Conservation (phyloP, 2,329 filamentous ascomycete species). For the Fonsecaea pugnacius region DNA sequence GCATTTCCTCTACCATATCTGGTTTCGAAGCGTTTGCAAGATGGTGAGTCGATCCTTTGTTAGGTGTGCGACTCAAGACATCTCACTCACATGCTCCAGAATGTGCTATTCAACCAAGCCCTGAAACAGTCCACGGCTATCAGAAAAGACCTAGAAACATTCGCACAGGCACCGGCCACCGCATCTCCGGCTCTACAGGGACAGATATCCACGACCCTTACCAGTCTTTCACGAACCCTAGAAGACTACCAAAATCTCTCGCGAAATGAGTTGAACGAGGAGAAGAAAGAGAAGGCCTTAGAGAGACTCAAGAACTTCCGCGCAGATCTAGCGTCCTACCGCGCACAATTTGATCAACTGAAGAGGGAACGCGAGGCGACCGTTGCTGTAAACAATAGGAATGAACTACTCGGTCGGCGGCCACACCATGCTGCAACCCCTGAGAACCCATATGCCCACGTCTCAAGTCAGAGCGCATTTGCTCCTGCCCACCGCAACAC, state of each 20-base stretch:
- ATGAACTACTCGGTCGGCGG: constrained; percentile 81
- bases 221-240: constrained; percentile 83
- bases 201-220: constrained; percentile 77
- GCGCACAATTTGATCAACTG: constrained; percentile 74
- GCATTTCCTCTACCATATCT: neutral
- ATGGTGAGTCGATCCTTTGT: constrained; percentile 22
- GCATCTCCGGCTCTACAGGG: constrained; percentile 67
- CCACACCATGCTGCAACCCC: constrained; percentile 79
- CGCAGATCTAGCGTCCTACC: constrained; percentile 77
- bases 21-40: constrained; percentile 5
- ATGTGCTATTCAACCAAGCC: constrained; percentile 82
- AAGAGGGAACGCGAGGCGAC: constrained; percentile 78
- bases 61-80: neutral
- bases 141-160: constrained; percentile 73
- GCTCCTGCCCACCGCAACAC: constrained; percentile 40
- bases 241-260: constrained; percentile 89
- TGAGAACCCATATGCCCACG: constrained; percentile 88
- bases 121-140: constrained; percentile 82
- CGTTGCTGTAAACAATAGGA: constrained; percentile 69
- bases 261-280: constrained; percentile 83
- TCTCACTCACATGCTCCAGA: constrained; percentile 54
- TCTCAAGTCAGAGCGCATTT: constrained; percentile 52
- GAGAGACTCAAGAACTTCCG: constrained; percentile 87
- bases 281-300: constrained; percentile 88
- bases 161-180: constrained; percentile 63